phyloP scores from a whole-genome alignment of 805 yeast species.

The Candida ovalis region DNA sequence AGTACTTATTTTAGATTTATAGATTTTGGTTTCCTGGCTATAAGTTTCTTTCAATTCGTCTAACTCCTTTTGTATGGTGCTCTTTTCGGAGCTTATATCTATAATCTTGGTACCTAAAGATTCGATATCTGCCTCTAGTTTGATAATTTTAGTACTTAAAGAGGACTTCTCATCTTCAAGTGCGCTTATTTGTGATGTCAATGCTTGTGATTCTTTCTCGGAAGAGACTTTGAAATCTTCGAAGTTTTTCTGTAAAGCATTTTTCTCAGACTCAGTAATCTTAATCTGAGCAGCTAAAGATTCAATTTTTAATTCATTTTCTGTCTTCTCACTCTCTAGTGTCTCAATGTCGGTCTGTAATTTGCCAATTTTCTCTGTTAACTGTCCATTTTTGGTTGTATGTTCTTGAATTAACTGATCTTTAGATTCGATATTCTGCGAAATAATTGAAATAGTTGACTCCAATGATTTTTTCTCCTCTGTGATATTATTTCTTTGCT shows the following conservation, averaged over 20 bases:
- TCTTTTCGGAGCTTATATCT: no score
- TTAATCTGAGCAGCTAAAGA: no score
- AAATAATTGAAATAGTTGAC: constrained; percentile 30
- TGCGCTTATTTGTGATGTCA: constrained; percentile 15
- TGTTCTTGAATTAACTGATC: constrained; percentile 13
- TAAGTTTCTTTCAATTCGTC: not conserved
- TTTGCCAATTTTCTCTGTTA: constrained; percentile 3
- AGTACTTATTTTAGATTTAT: no score
- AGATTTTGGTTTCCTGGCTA: no score
- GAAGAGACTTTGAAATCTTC: constrained; percentile 11
- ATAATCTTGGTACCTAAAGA: constrained; percentile 43
- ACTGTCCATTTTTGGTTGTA: constrained; percentile 2
- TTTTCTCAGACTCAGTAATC: not conserved
- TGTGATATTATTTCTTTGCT: constrained; percentile 23
- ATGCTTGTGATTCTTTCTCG: constrained; percentile 5
- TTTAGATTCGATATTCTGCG: constrained; percentile 29
- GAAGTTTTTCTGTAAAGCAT: not conserved
- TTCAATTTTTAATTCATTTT: not conserved
- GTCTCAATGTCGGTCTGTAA: not conserved
- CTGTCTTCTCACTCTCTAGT: not conserved
- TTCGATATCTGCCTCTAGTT: constrained; percentile 29
- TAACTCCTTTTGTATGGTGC: not conserved
- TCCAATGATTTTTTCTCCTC: constrained; percentile 32
- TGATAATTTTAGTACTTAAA: constrained; percentile 15
- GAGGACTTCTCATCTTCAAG: constrained; percentile 20